Evolutionary conservation across 805 yeast species (phyloP), one percentile per base, ranked within the genome.

Genomic region (Candida insectalens): DNA sequence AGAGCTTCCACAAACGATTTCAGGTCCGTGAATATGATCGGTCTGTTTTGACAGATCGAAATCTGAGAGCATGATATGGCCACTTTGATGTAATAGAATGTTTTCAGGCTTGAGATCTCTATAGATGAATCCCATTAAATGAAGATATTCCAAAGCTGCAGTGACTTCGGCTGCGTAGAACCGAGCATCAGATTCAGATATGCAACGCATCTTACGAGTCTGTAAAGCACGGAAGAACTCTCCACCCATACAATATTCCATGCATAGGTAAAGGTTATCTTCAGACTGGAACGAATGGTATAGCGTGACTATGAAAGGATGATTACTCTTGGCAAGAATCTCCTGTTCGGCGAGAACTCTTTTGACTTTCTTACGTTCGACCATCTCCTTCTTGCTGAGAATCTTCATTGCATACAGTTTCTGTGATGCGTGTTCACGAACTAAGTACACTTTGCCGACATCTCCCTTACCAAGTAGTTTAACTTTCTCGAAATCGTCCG

Each of bases 201-300:
- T 79, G 44, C 94, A 83, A 52, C 87, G 84, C 35, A 85, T 74
- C 40, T 76, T 79, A 40, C 96, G 68, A 0, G 96, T 87, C 58
- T 92, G 98, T 35, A 92, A 60, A 0, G 97, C 98, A 39, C 97
- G 65, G 65, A 92, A 92, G 50, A 92, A 92, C 59, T 94, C 98
- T 30, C 99, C 99, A 20, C 99, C 99, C 87, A 92, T 85, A 52
- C 99, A 92, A 50, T 89, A 92, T 55, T 92, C 99, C 95, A 94
- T 89, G 59, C 99, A 92, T 27, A 92, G 69, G 47, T 87, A 92
- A 8, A 92, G 59, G 50, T 83, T 77, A 47, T 88, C 96, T 39
- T 84, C 92, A 4, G 95, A 81, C 59, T 92, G 98, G 62, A 92
- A 92, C 0, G 96, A 87, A 57, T 92, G 99, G 51, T 92, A 89